phyloP scores from a whole-genome alignment of 73 alveolate species.

The Paramecium sonneborni region DNA sequence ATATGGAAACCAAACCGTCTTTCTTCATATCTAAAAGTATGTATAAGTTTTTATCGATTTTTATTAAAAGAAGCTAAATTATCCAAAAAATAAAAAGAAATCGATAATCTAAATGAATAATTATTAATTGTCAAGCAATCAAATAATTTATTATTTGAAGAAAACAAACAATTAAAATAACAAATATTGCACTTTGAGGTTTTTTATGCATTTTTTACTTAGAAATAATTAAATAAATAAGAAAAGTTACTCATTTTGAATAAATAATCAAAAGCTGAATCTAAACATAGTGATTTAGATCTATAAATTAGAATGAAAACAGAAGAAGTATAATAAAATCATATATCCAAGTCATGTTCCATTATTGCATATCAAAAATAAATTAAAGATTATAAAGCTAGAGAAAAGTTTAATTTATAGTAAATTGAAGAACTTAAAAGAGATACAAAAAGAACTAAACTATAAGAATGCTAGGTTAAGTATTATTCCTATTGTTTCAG shows the following conservation, averaged over 20 bases:
- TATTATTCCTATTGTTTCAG: neutral
- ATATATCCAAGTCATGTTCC: neutral
- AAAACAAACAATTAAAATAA: neutral
- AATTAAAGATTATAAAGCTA: neutral
- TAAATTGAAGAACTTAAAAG: slow-evolving; percentile 34
- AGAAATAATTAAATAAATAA: slow-evolving; percentile 9
- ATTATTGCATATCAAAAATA: neutral
- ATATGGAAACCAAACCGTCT: slow-evolving; percentile 15
- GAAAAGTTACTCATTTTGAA: slow-evolving; percentile 5
- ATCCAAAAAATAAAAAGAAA: slow-evolving; percentile 2
- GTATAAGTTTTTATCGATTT: neutral
- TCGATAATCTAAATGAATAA: neutral
- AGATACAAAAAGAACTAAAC: neutral
- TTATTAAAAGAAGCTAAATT: neutral
- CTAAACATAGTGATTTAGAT: neutral
- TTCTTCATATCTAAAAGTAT: slow-evolving; percentile 20
- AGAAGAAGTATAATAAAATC: slow-evolving; percentile 23
- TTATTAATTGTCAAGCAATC: neutral
- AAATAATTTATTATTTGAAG: neutral
- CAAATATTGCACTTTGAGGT: neutral
- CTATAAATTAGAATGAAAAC: neutral
- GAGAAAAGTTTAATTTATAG: neutral
- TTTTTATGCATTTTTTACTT: neutral
- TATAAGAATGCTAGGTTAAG: neutral
- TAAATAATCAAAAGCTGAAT: neutral